Evolutionary conservation across 2,329 filamentous ascomycete species (phyloP).

Genomic region (Microcyclosporella mali): DNA sequence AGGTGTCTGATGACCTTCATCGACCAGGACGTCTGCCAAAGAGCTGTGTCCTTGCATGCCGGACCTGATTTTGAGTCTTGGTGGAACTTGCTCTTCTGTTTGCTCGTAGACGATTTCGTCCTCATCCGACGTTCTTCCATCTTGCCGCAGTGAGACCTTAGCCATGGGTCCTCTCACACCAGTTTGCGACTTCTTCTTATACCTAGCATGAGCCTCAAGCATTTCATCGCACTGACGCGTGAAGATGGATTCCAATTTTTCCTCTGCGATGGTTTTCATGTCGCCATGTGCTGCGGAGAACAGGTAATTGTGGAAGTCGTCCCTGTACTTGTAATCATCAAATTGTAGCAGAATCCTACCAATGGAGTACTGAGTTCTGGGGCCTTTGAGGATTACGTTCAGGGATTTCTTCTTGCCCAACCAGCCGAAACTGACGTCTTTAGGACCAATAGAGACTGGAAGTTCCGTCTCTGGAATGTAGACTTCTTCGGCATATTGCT

Average conservation of each 20-base stretch:
- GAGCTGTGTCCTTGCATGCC: constrained; percentile 5
- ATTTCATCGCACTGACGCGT: neutral
- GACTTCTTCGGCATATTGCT: neutral
- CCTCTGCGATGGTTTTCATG: neutral
- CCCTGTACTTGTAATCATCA: neutral
- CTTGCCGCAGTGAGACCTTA: no score
- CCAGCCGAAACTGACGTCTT: neutral
- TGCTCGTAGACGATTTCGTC: constrained; percentile 11
- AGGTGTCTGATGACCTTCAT: constrained; percentile 1
- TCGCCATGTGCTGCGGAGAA: neutral
- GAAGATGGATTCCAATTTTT: neutral
- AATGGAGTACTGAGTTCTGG: constrained; percentile 1
- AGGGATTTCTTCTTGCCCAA: neutral
- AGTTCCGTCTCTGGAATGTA: neutral
- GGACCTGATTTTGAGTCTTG: neutral
- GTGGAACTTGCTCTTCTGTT: neutral
- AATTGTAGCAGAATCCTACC: constrained; percentile 13
- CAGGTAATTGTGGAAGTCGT: neutral
- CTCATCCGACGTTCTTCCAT: neutral
- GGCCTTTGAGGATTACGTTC: constrained; percentile 8
- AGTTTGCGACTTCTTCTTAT: neutral
- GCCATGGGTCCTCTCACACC: neutral
- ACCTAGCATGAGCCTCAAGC: neutral
- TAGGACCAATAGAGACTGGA: constrained; percentile 6
- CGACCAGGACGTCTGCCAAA: neutral